Evolutionary conservation across 1,284 basidiomycete species (phyloP), one percentile per base, ranked within the genome.

Genomic region (Leccinum pseudoinsigne): DNA sequence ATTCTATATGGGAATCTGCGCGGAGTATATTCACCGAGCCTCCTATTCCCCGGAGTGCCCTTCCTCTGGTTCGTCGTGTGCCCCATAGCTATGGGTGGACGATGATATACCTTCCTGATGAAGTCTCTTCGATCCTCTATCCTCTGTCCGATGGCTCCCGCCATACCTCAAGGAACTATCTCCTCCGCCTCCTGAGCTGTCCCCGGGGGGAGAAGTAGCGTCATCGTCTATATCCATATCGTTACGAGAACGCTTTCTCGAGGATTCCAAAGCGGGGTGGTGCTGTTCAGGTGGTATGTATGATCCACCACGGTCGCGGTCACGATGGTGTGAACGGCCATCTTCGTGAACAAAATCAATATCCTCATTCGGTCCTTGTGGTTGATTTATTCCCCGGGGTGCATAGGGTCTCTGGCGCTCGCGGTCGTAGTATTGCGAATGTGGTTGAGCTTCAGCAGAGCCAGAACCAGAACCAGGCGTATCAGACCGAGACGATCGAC

Each of bases 201-300:
- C 74, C 57, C 76, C 66, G n/a, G 67, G 55, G 58, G 70, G 69
- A 81, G 68, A 75, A 64, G 73, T 76, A 67, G 81, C 78, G 61
- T 81, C 82, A 68, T 79, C 76, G 61, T 80, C 85, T 59, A 85
- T 77, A 56, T 89, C 86, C 84, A 87, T 85, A 58, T 88, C 86
- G 58, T 81, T 81, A 64, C 85, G 79, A 65, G 76, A 80, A 62
- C 87, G 80, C 70, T 87, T 88, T 70, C 85, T 80, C 60, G 84
- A 79, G 58, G 71, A 14, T 50, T 74, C 76, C 62, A 70, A 64
- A 73, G 63, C 63, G 54, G 70, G 66, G 16, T 59, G 72, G 36
- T 74, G 71, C 64, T 76, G 73, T 55, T 74, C 73, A 55, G 67
- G 66, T 64, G 66, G 69, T 60, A 74, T 42, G 61, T 75, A 75